Percentiles rank a stretch among this genome's conserved stretches.
Evolutionary conservation across 73 alveolate species (phyloP).

Genomic region (Tetrahymena elliotti): DNA sequence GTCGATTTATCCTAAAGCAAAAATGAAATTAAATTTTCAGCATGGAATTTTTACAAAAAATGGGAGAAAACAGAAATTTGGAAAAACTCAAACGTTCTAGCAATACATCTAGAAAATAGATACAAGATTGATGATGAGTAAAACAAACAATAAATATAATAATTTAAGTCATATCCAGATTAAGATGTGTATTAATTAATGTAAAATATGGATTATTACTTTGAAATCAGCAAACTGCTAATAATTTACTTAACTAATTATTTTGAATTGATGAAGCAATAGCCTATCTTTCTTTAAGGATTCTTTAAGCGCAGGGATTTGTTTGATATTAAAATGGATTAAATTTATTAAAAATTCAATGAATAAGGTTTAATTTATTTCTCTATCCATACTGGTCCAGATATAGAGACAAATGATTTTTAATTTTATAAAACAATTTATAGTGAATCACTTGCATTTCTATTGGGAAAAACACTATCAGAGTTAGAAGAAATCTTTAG

Average conservation of each 20-base stretch:
- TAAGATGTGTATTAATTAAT: not conserved
- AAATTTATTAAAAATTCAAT: no score
- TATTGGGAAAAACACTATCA: not conserved
- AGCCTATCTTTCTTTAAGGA: not conserved
- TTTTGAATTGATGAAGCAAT: not conserved
- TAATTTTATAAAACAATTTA: not conserved
- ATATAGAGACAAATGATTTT: not conserved
- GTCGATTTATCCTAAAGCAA: not conserved
- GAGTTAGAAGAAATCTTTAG: not conserved
- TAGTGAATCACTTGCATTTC: not conserved
- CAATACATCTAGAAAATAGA: not conserved
- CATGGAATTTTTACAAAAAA: not conserved
- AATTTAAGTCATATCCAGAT: not conserved
- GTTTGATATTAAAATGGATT: not conserved
- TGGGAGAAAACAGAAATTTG: not conserved
- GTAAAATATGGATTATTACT: not conserved
- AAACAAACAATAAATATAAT: no score
- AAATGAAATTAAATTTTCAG: not conserved
- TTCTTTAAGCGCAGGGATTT: not conserved
- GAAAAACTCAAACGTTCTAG: not conserved
- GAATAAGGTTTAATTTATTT: not conserved
- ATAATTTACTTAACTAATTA: not conserved
- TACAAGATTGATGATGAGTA: not conserved
- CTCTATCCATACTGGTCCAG: not conserved
- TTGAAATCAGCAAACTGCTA: not conserved